These are phyloP conservation scores for Salvia rosmarinus DNA, from an alignment of 257 asterid species.

Conservation along the genomic window DNA sequence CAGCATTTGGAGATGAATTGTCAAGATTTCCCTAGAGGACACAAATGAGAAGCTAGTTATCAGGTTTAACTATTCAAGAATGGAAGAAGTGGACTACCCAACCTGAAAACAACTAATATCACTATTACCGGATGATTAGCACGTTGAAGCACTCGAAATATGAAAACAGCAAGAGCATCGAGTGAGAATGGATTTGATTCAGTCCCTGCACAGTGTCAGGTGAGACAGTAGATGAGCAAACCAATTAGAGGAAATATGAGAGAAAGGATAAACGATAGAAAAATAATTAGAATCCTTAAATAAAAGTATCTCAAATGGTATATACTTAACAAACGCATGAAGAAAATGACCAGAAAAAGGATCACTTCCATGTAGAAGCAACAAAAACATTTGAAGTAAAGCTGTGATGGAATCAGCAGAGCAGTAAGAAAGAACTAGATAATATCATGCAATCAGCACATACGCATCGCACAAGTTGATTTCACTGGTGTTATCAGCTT, in stretches of 20 bases:
- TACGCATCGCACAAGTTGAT: too few species aligned
- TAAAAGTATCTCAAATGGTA: background rate
- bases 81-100: slow-evolving; percentile 16
- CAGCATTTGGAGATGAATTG: slow-evolving; percentile 83
- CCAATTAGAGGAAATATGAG: slow-evolving; percentile 18
- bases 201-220: slow-evolving; percentile 62
- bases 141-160: slow-evolving; percentile 79
- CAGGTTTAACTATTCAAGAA: slow-evolving; percentile 6
- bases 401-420: too few species aligned
- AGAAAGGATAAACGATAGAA: slow-evolving; percentile 17
- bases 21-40: slow-evolving; percentile 88
- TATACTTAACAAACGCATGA: slow-evolving; percentile 13
- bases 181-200: slow-evolving; percentile 87
- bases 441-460: too few species aligned
- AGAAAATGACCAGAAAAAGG: slow-evolving; percentile 2
- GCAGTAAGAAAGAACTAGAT: too few species aligned
- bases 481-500: too few species aligned
- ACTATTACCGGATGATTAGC: slow-evolving; percentile 86
- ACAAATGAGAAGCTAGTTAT: slow-evolving; percentile 33
- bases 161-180: slow-evolving; percentile 91
- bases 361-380: too few species aligned
- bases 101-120: slow-evolving; percentile 21
- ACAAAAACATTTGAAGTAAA: too few species aligned
- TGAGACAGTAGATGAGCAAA: slow-evolving; percentile 11
- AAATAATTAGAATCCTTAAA: background rate